Evolutionary conservation across 1,284 basidiomycete species (phyloP), one percentile per base, ranked within the genome.

Genomic region (Ustilago nuda): DNA sequence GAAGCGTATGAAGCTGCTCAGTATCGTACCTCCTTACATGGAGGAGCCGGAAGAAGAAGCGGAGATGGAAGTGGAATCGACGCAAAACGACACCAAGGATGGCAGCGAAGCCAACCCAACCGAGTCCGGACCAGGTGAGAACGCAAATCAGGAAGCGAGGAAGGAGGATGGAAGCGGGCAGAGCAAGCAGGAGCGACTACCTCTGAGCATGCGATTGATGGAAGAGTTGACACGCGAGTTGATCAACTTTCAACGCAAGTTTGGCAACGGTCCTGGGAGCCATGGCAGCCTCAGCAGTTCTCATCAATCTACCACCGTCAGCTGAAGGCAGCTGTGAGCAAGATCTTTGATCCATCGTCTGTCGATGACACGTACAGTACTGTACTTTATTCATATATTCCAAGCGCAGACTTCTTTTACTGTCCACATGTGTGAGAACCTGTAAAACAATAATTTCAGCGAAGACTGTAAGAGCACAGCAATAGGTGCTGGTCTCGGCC

Each of bases 11-110:
- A 64, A 70, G 58, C 61, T 78, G 53, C 76, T 95, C 13, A 92
- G 92, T 48, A 89, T 93, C 68, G 92, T 65, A 30, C 60, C 72
- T 8, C 56, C 66, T 2, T 67, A 75, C 46, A 37, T 54, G 43
- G 70, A 72, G n/a, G 62, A 70, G 53, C 41, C 58, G 65, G 65
- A 90, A 1, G 91, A 90, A 77, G 92, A 92, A 56, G 88, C 89
- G 37, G 92, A 93, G 85, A 89, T 92, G 53, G 89, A 88, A 46
- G 89, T 92, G 72, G 87, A 93, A 78, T 89, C 89, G 65, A 61
- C 43, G 48, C 70, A 61, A 6, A 45, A 64, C 17, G 57, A 61
- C 15, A 54, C 23, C 54, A 61, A 64, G 32, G 15, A 62, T 0
- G 46, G 45, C 5, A 35, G 36, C 5, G 39, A 36, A 32, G 60